Evolutionary conservation across 2,329 filamentous ascomycete genomes (phyloP).

Genomic region (Neoascochyta sp.): DNA sequence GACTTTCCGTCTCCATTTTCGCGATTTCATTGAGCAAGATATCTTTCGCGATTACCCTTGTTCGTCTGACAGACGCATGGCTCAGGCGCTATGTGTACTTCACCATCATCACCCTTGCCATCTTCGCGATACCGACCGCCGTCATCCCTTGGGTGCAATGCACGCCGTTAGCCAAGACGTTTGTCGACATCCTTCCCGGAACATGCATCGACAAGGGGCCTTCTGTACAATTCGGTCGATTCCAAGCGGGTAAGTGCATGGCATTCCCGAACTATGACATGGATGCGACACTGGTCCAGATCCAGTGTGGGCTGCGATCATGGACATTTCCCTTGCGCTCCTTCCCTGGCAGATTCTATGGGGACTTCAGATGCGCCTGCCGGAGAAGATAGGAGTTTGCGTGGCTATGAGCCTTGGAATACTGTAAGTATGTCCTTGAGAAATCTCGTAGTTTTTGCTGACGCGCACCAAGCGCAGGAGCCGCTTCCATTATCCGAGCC

Average conservation of each 20-base stretch:
- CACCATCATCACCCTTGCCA: conserved; percentile 7
- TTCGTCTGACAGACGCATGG: conserved; percentile 11
- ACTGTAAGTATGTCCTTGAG: conserved; percentile 4
- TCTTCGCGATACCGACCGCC: conserved; percentile 8
- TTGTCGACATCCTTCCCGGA: conserved; percentile 10
- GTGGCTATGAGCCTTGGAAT: conserved; percentile 12
- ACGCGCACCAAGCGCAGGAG: conserved; percentile 6
- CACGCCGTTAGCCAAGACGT: conserved; percentile 10
- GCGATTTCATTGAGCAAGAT: conserved; percentile 14
- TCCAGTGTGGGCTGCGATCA: conserved; percentile 10
- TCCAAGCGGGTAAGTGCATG: conserved; percentile 9
- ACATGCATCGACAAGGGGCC: conserved; percentile 9
- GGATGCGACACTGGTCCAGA: conserved; percentile 5
- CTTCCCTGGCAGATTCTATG: conserved; percentile 12
- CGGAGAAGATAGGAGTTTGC: conserved; percentile 11
- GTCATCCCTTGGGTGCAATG: conserved; percentile 10
- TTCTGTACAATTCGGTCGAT: conserved; percentile 9
- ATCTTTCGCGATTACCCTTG: conserved; percentile 12
- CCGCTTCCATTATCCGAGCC: conserved; percentile 6
- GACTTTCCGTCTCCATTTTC: conserved; percentile 8
- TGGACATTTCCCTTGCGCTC: conserved; percentile 10
- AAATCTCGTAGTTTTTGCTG: conserved; percentile 1
- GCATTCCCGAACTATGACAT: neutral
- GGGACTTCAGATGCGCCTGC: conserved; percentile 8
- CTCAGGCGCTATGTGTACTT: conserved; percentile 7